Base-by-base conservation (phyloP, 495 filamentous ascomycete species). In the Aspergillus bridgeri region DNA sequence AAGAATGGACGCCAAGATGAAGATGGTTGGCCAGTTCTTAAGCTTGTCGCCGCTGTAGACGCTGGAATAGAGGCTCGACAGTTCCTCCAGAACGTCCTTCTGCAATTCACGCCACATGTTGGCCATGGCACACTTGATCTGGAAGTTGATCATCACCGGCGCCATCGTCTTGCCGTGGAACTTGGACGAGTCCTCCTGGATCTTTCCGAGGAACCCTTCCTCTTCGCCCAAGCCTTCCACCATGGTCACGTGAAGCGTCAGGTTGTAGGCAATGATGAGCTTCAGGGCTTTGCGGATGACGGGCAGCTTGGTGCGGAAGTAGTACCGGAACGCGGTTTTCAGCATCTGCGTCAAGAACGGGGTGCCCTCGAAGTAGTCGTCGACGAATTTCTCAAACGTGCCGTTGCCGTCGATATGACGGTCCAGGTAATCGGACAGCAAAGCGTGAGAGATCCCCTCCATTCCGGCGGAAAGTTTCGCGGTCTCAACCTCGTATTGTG, bases 71-170 rank as follows among this genome's bases (percentile, higher is more conserved):
- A 96, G 83, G 2, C 82, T 70, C 0, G 92, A 96, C 2, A 96
- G 83, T 77, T 96, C 91, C 74, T 95, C 92, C 13, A 96, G 78
- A 46, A 96, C 87, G 59, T 96, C 92, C 76, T 95, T 95, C 71
- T 95, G 90, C 45, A 96, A 77, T 70, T 95, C 92, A 58, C 92
- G 90, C 92, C 92, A 96, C 89, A 96, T 91, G 65, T 90, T 89
- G 27, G 90, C 91, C 79, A 96, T 85, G 48, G 92, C 92, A 67
- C 86, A 90, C 81, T 96, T 96, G 75, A 96, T 88, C 76, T 96
- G 90, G 83, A 96, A 96, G 78, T 96, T 96, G 83, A 96, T 93
- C 91, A 96, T 94, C 60, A 96, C 90, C 3, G 92, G 92, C 17
- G 92, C 92, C 61, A 94, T 83, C 23, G 85, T 91, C 81, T 93